Conservation (phyloP, 1,284 basidiomycete genomes). For the Boletus sp. region DNA sequence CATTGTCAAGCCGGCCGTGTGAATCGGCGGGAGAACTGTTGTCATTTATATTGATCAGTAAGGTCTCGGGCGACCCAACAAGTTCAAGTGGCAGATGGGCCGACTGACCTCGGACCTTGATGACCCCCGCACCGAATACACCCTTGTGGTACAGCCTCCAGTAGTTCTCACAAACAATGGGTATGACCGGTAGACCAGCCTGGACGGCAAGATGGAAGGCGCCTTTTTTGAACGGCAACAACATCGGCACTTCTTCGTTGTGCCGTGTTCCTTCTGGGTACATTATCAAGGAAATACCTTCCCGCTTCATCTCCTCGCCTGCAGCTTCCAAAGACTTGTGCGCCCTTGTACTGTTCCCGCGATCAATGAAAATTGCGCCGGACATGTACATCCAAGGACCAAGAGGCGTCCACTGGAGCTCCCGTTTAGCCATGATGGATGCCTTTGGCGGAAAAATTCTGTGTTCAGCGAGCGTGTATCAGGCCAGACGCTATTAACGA, state of each 20-base stretch:
- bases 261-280: slow-evolving; percentile 93
- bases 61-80: slow-evolving; percentile 2
- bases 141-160: slow-evolving; percentile 79
- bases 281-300: slow-evolving; percentile 79
- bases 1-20: slow-evolving; percentile 63
- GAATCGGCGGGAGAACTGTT: slow-evolving; percentile 74
- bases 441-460: slow-evolving; percentile 83
- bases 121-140: slow-evolving; percentile 72
- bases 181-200: slow-evolving; percentile 83
- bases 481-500: neutral
- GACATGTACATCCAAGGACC: slow-evolving; percentile 91
- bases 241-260: slow-evolving; percentile 55
- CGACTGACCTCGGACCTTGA: slow-evolving; percentile 78
- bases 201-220: slow-evolving; percentile 96
- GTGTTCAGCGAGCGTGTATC: slow-evolving; percentile 6
- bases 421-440: slow-evolving; percentile 93
- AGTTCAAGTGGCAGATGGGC: neutral
- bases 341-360: slow-evolving; percentile 77
- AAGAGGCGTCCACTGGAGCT: slow-evolving; percentile 83
- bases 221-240: slow-evolving; percentile 96
- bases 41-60: slow-evolving; percentile 13
- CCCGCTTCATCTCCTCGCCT: slow-evolving; percentile 76
- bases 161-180: slow-evolving; percentile 94
- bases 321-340: slow-evolving; percentile 76
- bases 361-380: slow-evolving; percentile 92